Evolutionary conservation across 805 yeast genomes (phyloP).

Genomic region (Alloascoidea africana): DNA sequence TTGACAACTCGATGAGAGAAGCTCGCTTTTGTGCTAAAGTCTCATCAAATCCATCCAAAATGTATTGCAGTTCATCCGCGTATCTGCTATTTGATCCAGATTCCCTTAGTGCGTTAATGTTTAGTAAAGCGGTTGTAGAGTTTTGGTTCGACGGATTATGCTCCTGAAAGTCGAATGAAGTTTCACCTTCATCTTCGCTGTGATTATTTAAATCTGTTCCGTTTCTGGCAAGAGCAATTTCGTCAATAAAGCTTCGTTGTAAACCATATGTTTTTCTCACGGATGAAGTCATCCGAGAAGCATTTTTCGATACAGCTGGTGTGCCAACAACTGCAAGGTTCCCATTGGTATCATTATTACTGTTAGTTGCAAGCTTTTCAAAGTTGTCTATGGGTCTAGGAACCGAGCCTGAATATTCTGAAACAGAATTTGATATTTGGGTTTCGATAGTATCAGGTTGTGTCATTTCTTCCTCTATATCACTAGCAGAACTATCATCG

Average conservation of each 20-base stretch:
- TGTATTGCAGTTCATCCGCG: slow-evolving; percentile 1
- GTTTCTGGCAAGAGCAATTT: background rate
- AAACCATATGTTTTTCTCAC: background rate
- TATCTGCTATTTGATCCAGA: background rate
- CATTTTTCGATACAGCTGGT: no score
- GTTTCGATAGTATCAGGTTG: no score
- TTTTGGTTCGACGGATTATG: no score
- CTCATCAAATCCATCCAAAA: background rate
- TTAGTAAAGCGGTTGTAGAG: background rate
- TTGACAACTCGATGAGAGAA: background rate
- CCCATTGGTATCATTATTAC: no score
- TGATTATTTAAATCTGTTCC: background rate
- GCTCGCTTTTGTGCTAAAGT: background rate
- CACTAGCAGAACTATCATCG: no score
- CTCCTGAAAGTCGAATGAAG: background rate
- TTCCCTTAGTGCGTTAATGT: background rate
- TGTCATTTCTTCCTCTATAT: no score
- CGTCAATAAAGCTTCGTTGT: background rate
- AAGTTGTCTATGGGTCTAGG: no score
- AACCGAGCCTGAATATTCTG: no score
- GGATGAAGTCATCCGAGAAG: no score
- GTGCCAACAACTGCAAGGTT: no score
- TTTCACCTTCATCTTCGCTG: background rate
- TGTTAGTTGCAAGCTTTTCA: no score
- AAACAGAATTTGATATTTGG: no score